Conservation (phyloP, 371 early-diverging fungal genomes). For the Zopfochytrium polystomum region DNA sequence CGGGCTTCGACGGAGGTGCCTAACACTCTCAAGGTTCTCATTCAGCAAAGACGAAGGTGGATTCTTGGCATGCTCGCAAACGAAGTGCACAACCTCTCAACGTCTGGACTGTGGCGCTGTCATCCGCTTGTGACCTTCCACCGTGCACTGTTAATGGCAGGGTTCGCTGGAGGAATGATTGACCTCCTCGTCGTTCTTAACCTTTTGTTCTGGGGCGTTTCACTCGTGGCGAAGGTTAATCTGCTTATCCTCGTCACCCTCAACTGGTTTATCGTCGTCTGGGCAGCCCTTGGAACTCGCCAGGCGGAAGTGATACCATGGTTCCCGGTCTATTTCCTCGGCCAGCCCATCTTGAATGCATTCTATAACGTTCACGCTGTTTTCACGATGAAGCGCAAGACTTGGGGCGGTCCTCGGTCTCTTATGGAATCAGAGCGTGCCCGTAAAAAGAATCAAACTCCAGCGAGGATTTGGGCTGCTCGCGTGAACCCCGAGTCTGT, state of each 20-base stretch:
- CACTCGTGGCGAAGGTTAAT: not conserved
- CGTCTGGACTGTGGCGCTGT: not conserved
- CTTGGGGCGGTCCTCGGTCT: slow-evolving; percentile 8
- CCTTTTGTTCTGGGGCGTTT: not conserved
- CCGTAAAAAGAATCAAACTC: not conserved
- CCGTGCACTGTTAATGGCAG: not conserved
- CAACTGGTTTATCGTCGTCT: not conserved
- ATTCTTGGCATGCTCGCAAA: slow-evolving; percentile 6
- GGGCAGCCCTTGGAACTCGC: not conserved
- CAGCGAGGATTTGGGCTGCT: not conserved
- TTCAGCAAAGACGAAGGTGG: slow-evolving; percentile 8
- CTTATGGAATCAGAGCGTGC: not conserved
- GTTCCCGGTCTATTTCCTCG: not conserved
- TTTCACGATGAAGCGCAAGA: not conserved
- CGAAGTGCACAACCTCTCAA: not conserved
- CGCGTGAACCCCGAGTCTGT: slow-evolving; percentile 4
- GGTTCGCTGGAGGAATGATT: not conserved
- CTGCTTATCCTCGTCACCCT: not conserved
- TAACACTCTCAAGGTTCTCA: not conserved
- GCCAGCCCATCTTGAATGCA: not conserved
- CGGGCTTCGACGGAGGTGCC: slow-evolving; percentile 1
- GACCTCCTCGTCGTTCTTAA: not conserved
- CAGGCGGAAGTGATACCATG: not conserved
- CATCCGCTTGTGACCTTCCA: not conserved
- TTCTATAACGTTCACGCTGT: slow-evolving; percentile 2